Base-by-base conservation (phyloP, 108 stramenopile species). In the Skeletonema grethae region DNA sequence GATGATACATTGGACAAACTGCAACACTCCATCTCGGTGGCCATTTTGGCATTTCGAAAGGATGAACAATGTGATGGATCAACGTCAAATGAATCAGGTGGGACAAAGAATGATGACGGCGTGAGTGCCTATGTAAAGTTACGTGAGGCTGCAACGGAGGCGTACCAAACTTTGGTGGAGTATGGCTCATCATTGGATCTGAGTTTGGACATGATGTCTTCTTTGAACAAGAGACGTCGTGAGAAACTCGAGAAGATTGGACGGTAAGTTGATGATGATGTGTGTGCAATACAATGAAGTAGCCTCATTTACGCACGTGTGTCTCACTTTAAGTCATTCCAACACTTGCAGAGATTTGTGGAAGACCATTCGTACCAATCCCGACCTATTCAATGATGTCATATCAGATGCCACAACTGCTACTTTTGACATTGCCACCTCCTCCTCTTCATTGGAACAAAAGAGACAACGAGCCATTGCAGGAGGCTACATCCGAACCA, bases 301-400 rank as follows among this genome's bases (percentile, higher is more conserved):
- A 43, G 2, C 15, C 15, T n/a, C 15, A 3, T 43, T n/a, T 0
- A 10, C 3, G 32, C 32, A 34, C 25, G 25, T 28, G 0, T n/a
- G 41, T 43, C 41, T 43, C 41, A 43, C 41, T 43, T 43, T 3
- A 3, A n/a, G 3, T 3, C 10, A n/a, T 15, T 43, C 15, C 41
- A 43, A 15, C 15, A 5, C 41, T 53, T 53, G 36, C 9, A 53
- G 61, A 16, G 76, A 76, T n/a, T 38, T 81, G 11, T 81, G 80
- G 80, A 81, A 77, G 80, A 65, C 29, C n/a, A 66, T 81, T 10
- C 70, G 76, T 18, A 41, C 63, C 41, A 72, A 81, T 36, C 76
- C 80, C 15, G 73, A 72, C 43, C 46, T 77, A 10, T 81, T 81
- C 55, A 63, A 61, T 36, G 73, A 74, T 57, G 11, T 24, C 2